phyloP scores from a whole-genome alignment of 148 eudicot genomes.

The Suaeda aralocaspica region DNA sequence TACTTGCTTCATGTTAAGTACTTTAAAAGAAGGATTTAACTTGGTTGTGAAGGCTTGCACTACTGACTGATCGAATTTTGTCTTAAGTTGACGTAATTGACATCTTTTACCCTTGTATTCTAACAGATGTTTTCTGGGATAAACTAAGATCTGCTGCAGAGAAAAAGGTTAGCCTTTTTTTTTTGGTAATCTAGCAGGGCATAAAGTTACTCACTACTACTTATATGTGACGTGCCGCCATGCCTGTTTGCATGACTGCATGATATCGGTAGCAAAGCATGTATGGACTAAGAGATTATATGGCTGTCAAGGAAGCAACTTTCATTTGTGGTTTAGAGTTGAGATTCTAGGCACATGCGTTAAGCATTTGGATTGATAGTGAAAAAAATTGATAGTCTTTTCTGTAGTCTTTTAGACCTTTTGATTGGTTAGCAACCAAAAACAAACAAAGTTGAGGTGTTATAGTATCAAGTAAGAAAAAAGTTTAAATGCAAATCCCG shows the following conservation, averaged over 20 bases:
- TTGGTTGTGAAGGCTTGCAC: background rate
- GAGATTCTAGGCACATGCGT: background rate
- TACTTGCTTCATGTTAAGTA: background rate
- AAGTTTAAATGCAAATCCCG: background rate
- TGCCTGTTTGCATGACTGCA: background rate
- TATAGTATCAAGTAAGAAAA: background rate
- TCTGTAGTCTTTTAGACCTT: background rate
- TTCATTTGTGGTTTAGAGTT: background rate
- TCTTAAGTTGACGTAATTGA: background rate
- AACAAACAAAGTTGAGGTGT: background rate
- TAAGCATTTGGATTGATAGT: background rate
- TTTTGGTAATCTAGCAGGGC: background rate
- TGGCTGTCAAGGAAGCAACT: background rate
- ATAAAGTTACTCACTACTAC: background rate
- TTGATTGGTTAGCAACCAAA: background rate
- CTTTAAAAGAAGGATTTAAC: background rate
- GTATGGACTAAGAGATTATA: background rate
- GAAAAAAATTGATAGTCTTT: background rate
- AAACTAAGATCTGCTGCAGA: conserved; percentile 43
- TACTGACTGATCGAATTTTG: background rate
- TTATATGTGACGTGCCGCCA: background rate
- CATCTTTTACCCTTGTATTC: conserved; percentile 1
- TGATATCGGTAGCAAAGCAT: background rate
- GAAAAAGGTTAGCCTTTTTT: conserved; percentile 29
- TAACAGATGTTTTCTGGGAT: conserved; percentile 49